A percentile compares a stretch with the other conserved stretches of the same genome.
Conservation (phyloP, 2,329 filamentous ascomycete genomes). For the Ophiostoma sp. region DNA sequence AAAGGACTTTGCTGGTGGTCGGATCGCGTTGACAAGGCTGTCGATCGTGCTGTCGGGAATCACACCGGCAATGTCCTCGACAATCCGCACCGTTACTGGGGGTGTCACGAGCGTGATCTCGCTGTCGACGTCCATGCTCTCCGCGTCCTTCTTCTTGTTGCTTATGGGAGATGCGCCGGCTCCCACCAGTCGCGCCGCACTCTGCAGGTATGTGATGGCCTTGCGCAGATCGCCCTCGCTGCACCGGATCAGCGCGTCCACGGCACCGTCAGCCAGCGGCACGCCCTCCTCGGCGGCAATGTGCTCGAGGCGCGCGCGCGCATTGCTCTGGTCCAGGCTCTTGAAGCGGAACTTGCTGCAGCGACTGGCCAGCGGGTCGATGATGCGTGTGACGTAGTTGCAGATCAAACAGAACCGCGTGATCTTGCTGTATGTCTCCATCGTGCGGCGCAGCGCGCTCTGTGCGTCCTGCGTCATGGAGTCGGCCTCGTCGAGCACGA, state of each 20-base stretch:
- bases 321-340: constrained; percentile 81
- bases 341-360: constrained; percentile 99
- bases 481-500: constrained; percentile 96
- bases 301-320: constrained; percentile 68
- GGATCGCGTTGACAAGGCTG: constrained; percentile 66
- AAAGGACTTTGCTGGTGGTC: constrained; percentile 45
- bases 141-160: constrained; percentile 9
- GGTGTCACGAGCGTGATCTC: constrained; percentile 52
- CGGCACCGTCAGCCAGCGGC: constrained; percentile 66
- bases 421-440: constrained; percentile 97
- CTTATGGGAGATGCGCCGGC: constrained; percentile 43
- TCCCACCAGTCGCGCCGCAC: constrained; percentile 81
- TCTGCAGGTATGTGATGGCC: constrained; percentile 93
- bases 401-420: constrained; percentile 96
- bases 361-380: constrained; percentile 86
- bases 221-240: constrained; percentile 93
- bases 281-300: constrained; percentile 80
- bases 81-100: constrained; percentile 65
- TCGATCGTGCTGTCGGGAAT: constrained; percentile 73
- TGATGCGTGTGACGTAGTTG: constrained; percentile 98
- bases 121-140: constrained; percentile 31
- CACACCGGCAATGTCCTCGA: constrained; percentile 95
- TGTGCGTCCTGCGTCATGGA: constrained; percentile 99
- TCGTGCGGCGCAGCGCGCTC: constrained; percentile 83
- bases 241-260: constrained; percentile 78